Evolutionary conservation across 495 filamentous ascomycete species (phyloP), one percentile per base, ranked within the genome.

Genomic region (Cercophora newfieldiana): DNA sequence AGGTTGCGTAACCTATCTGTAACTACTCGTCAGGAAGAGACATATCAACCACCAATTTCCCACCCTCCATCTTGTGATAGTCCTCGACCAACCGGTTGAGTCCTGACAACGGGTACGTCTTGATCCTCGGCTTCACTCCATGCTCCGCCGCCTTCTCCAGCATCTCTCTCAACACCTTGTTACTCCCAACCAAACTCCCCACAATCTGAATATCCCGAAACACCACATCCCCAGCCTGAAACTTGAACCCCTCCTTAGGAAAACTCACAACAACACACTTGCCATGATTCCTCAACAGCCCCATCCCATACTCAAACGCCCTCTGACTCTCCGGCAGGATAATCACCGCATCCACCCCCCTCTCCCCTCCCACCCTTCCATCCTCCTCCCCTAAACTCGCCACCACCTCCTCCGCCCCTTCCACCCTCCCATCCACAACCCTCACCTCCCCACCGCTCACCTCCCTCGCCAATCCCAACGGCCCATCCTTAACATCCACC

Each of bases 11-110:
- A 58, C 57, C 22, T 65, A 18, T 53, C 10, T 8, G n/a, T 24
- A 2, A 24, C 50, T 22, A 49, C 19, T 31, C 31, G 33, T 69
- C 61, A 3, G 51, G 62, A 50, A 72, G 57, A 28, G 53, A 6
- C 76, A 81, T 75, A 67, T 81, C 79, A 59, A 81, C 59, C 0
- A 79, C 79, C 21, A 81, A 63, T 64, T 81, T 81, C 7, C 79
- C 79, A 6, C 78, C 76, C 25, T 68, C 69, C 14, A 71, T 77
- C 60, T 75, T 74, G 49, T 79, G 73, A 68, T 82, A 81, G 48
- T 76, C 78, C 12, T 70, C 70, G n/a, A 81, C 80, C 54, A 82
- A 66, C 2, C 76, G 72, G 64, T 81, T 81, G 59, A 81, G 61
- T 29, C 66, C 67, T 7, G 50, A 47, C 25, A 81, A 59, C 7